Base-by-base conservation (phyloP, 169 alveolate species). In the Cryptosporidium xiaoi region DNA sequence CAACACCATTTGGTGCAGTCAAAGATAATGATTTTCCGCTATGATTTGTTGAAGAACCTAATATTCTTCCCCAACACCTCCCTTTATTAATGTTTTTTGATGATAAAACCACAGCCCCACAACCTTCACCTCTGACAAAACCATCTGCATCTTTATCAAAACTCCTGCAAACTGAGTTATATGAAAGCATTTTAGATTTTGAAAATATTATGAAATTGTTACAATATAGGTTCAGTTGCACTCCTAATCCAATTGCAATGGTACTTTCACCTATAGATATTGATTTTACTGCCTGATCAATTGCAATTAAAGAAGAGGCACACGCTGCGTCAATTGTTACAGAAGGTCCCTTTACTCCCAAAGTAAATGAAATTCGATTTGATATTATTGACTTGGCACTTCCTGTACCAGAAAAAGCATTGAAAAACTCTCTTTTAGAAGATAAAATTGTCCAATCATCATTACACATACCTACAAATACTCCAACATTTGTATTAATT, bases 1-100 rank as follows among this genome's bases (percentile, higher is more conserved):
- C 93, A 18, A 90, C 91, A 20, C 93, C 93, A 44, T 90, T 90
- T 44, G 94, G 94, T 5, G 94, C 94, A 10, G 94, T 92, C n/a
- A 92, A 82, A 13, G 92, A 87, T 40, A 92, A 90, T 40, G 91
- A 71, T 58, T 71, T 62, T 58, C 95, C 95, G n/a, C 83, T 90
- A 56, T 92, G 95, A 66, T 90, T 90, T 67, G 66, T 55, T 29
- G 92, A 85, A 33, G 93, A 66, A 27, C 93, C 92, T n/a, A 64
- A 55, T 31, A 64, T 50, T 16, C 18, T 40, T 18, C 90, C 92
- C 83, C 82, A 90, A 62, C 36, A 82, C 6, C 64, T 36, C 29
- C 18, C 2, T 33, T 29, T 60, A 31, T 62, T 46, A 31, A 15
- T 15, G 50, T 56, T 64, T 5, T 67, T 55, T 0, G 66, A 83